These are phyloP conservation scores for Entomortierella beljakovae DNA, from an alignment of 192 early-diverging fungal genomes.

Conservation along the genomic window DNA sequence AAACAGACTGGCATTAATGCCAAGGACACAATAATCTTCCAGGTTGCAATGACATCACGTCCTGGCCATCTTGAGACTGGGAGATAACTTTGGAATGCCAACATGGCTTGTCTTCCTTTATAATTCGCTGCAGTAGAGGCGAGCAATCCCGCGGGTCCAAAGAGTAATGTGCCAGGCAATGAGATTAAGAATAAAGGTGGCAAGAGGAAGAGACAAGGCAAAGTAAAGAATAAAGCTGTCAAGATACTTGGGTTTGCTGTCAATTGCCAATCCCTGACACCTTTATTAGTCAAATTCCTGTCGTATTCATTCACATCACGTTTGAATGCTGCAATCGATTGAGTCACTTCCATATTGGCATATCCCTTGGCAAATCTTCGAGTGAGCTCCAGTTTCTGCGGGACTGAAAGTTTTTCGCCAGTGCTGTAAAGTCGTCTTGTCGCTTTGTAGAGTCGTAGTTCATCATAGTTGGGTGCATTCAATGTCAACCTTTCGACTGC, in stretches of 20 bases:
- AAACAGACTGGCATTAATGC: slow-evolving; percentile 51
- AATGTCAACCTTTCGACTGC: slow-evolving; percentile 53
- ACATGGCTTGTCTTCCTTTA: slow-evolving; percentile 56
- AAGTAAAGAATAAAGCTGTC: slow-evolving; percentile 21
- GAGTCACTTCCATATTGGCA: slow-evolving; percentile 12
- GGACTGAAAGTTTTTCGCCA: slow-evolving; percentile 32
- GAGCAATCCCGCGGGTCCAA: slow-evolving; percentile 46
- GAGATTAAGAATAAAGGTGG: slow-evolving; percentile 36
- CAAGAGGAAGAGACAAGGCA: slow-evolving; percentile 41
- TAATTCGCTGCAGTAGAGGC: slow-evolving; percentile 53
- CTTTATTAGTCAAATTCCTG: slow-evolving; percentile 21
- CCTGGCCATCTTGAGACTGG: slow-evolving; percentile 60
- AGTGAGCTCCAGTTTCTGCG: slow-evolving; percentile 52
- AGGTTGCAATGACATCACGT: slow-evolving; percentile 59
- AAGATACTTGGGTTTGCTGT: slow-evolving; percentile 43
- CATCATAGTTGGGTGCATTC: slow-evolving; percentile 58
- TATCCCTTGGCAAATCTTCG: slow-evolving; percentile 53
- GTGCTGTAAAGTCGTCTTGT: slow-evolving; percentile 52
- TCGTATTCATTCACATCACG: slow-evolving; percentile 46
- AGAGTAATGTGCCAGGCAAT: slow-evolving; percentile 51
- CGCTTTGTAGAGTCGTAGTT: slow-evolving; percentile 52
- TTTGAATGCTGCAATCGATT: slow-evolving; percentile 36
- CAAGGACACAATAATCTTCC: slow-evolving; percentile 56
- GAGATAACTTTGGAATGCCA: slow-evolving; percentile 56
- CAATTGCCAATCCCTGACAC: slow-evolving; percentile 39